Percentiles rank a stretch among this genome's conserved stretches.
These are phyloP conservation scores for Ustilago loliicola DNA, from an alignment of 1,284 basidiomycete genomes.

Conservation along the genomic window DNA sequence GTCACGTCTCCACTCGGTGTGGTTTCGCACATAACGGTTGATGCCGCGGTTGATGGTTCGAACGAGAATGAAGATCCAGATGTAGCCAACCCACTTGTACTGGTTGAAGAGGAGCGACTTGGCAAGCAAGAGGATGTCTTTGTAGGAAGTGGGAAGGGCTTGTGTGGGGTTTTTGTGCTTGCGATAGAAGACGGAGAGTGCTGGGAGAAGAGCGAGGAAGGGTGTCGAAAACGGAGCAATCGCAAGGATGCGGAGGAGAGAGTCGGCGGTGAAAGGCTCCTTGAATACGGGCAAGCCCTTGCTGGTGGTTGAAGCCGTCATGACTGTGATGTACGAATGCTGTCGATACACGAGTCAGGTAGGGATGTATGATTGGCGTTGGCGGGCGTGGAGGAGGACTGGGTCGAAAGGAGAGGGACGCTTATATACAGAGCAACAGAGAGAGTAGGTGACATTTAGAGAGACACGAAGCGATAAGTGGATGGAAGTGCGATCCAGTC, in stretches of 20 bases:
- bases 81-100: constrained; percentile 59
- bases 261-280: constrained; percentile 61
- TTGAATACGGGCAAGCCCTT: constrained; percentile 30
- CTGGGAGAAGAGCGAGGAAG: constrained; percentile 59
- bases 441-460: background rate
- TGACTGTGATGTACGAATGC: constrained; percentile 3
- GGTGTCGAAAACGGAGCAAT: constrained; percentile 59
- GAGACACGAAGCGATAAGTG: background rate
- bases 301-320: constrained; percentile 16
- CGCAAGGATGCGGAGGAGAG: constrained; percentile 47
- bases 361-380: background rate
- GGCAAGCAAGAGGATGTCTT: constrained; percentile 29
- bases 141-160: constrained; percentile 8
- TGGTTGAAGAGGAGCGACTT: constrained; percentile 48
- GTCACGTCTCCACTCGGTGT: constrained; percentile 55
- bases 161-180: constrained; percentile 26
- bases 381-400: background rate
- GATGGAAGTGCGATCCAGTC: background rate
- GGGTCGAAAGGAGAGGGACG: background rate
- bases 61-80: constrained; percentile 56
- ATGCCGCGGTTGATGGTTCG: constrained; percentile 54
- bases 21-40: constrained; percentile 62
- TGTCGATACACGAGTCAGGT: background rate
- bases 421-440: background rate
- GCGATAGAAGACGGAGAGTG: constrained; percentile 54